phyloP scores from a whole-genome alignment of 306 rosid species.

The Cucumis cinereus region DNA sequence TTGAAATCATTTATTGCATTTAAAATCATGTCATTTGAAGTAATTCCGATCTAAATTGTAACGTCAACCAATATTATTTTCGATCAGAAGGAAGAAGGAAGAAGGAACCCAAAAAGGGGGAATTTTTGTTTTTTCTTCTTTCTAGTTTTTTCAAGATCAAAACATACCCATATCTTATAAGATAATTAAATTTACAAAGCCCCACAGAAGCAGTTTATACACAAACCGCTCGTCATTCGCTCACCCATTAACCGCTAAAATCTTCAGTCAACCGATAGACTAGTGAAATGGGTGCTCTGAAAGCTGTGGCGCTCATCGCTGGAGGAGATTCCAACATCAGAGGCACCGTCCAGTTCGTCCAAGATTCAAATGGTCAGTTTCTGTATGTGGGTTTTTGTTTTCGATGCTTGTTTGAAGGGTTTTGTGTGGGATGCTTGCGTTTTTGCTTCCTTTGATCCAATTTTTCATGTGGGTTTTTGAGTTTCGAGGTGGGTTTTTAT shows the following conservation, averaged over 20 bases:
- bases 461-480: neutral
- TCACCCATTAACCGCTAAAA: neutral
- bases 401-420: neutral
- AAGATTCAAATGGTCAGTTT: conserved; percentile 8
- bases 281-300: conserved; percentile 1
- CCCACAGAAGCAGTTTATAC: neutral
- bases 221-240: neutral
- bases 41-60: no score
- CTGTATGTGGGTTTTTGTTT: neutral
- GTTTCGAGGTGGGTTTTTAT: neutral
- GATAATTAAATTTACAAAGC: no score
- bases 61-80: no score
- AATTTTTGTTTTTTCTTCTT: no score
- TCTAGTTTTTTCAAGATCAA: no score
- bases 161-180: neutral
- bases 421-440: neutral
- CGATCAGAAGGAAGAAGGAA: no score
- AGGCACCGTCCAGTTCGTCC: conserved; percentile 13
- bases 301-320: conserved; percentile 6
- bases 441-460: neutral
- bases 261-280: neutral
- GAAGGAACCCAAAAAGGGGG: no score
- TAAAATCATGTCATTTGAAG: no score
- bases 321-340: conserved; percentile 3
- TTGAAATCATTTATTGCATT: no score